Evolutionary conservation across 441 rosid species (phyloP).

Genomic region (Daphne laureola): DNA sequence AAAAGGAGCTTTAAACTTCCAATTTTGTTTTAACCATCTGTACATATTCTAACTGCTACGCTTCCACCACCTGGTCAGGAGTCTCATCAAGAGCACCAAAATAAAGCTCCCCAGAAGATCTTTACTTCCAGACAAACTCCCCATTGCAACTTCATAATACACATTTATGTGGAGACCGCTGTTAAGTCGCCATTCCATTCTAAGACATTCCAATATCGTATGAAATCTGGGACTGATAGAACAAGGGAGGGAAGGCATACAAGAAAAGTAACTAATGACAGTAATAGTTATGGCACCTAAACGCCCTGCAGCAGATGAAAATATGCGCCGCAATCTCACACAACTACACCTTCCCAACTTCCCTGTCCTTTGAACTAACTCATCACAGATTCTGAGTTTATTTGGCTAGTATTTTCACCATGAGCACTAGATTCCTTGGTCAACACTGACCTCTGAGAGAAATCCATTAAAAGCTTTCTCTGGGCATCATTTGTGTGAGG

Average conservation of each 20-base stretch:
- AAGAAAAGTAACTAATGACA: too few relatives aligned
- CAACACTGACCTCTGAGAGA: constrained; percentile 44
- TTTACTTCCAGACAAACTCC: constrained; percentile 33
- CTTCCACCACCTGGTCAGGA: constrained; percentile 16
- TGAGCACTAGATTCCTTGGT: constrained; percentile 30
- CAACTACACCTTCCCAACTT: neutral
- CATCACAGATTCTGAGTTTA: constrained; percentile 64
- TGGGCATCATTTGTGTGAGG: constrained; percentile 78
- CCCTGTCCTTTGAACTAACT: constrained; percentile 24
- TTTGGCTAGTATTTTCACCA: constrained; percentile 34
- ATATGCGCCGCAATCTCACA: neutral
- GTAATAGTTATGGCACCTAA: too few relatives aligned
- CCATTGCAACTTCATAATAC: constrained; percentile 33
- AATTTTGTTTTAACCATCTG: constrained; percentile 13
- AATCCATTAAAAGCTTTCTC: constrained; percentile 58
- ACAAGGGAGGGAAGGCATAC: too few relatives aligned
- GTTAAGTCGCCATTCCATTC: too few relatives aligned
- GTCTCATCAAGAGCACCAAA: constrained; percentile 42
- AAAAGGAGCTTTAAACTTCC: constrained; percentile 5
- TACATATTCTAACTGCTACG: constrained; percentile 21
- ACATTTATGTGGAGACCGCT: constrained; percentile 18
- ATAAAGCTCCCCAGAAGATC: constrained; percentile 35
- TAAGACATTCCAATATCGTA: too few relatives aligned
- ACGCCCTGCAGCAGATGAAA: too few relatives aligned
- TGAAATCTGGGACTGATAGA: too few relatives aligned